Evolutionary conservation across 768 basidiomycete genomes (phyloP).

Genomic region (Podaxis pistillaris): DNA sequence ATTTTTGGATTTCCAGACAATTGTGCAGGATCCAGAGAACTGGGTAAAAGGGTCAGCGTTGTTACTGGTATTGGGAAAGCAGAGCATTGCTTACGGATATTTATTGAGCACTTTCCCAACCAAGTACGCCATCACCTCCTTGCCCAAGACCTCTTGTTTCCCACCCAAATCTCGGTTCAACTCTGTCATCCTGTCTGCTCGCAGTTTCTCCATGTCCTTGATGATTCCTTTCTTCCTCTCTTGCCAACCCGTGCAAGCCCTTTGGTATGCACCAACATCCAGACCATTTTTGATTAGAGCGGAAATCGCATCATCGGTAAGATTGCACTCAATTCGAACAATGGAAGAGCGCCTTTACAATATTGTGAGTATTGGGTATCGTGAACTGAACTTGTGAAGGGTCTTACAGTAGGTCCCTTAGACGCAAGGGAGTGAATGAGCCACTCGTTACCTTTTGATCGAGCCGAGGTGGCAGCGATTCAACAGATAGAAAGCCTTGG

Average conservation of each 20-base stretch:
- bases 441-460: not conserved
- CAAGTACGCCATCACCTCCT: constrained; percentile 4
- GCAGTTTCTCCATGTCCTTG: not conserved
- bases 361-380: too few species aligned
- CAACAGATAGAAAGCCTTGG: constrained; percentile 5
- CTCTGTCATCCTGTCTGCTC: not conserved
- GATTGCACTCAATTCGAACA: constrained; percentile 6
- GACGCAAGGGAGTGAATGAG: not conserved
- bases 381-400: not conserved
- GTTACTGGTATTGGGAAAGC: too few species aligned
- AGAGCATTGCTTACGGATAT: constrained; percentile 1
- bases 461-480: not conserved
- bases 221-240: not conserved
- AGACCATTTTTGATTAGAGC: constrained; percentile 6
- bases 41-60: not conserved
- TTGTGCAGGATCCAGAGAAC: not conserved
- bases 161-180: not conserved
- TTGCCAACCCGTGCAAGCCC: not conserved
- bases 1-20: not conserved
- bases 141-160: not conserved
- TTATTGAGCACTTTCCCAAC: not conserved
- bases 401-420: constrained; percentile 6
- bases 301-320: not conserved
- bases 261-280: not conserved
- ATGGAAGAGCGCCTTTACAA: not conserved